Percentiles rank a stretch among this genome's conserved stretches.
These are phyloP conservation scores for Macrocybe gigantea DNA, from an alignment of 768 basidiomycete species.

Conservation along the genomic window DNA sequence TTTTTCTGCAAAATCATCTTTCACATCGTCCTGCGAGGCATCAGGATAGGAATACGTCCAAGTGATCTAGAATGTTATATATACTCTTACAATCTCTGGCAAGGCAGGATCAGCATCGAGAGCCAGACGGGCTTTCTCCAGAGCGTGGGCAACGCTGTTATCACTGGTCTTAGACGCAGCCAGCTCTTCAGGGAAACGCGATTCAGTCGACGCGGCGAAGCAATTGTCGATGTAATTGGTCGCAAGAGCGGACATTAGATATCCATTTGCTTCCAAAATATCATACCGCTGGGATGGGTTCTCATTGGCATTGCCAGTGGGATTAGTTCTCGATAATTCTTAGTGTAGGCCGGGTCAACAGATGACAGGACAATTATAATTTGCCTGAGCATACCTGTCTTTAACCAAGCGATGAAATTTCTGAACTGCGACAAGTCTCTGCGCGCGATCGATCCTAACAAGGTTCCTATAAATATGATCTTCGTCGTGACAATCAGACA, in stretches of 20 bases:
- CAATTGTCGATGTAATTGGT: slow-evolving; percentile 71
- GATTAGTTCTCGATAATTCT: slow-evolving; percentile 30
- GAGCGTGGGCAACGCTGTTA: slow-evolving; percentile 29
- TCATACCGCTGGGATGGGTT: slow-evolving; percentile 54
- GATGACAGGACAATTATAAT: not conserved
- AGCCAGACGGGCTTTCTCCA: slow-evolving; percentile 46
- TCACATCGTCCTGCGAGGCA: slow-evolving; percentile 42
- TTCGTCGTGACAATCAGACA: slow-evolving; percentile 49
- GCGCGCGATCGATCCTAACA: slow-evolving; percentile 63
- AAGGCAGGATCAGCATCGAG: slow-evolving; percentile 39
- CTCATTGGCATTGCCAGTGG: slow-evolving; percentile 49
- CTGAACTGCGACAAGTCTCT: slow-evolving; percentile 68
- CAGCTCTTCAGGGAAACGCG: too few species aligned
- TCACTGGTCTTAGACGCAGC: slow-evolving; percentile 4
- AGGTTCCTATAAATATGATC: slow-evolving; percentile 58
- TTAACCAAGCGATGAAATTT: slow-evolving; percentile 75
- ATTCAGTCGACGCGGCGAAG: slow-evolving; percentile 37
- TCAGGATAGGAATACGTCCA: slow-evolving; percentile 25
- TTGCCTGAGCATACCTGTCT: slow-evolving; percentile 48
- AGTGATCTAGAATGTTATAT: too few species aligned
- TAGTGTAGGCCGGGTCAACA: slow-evolving; percentile 10
- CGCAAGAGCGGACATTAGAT: slow-evolving; percentile 66
- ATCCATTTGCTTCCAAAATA: slow-evolving; percentile 75
- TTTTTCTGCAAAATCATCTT: slow-evolving; percentile 54
- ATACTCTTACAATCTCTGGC: slow-evolving; percentile 44